Evolutionary conservation across 2,329 filamentous ascomycete genomes (phyloP), one percentile per base, ranked within the genome.

Genomic region (Colletotrichum neosansevieriae): DNA sequence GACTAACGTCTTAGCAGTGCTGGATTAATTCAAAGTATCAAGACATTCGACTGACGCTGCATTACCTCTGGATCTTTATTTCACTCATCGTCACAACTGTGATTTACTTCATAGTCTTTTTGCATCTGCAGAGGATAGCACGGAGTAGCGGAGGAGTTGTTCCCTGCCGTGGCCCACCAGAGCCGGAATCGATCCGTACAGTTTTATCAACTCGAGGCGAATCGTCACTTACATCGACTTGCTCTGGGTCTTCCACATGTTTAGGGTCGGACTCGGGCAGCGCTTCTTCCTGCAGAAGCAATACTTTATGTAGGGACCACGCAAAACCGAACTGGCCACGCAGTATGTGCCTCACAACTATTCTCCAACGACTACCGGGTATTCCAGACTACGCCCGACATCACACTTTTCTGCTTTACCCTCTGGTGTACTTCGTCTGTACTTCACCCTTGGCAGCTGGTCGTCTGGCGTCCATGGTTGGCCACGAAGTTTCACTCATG

Each of bases 391-490:
- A 75, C 1, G 74, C 76, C 2, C 80, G 79, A 67, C 83, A 86
- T 68, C 83, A 83, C 5, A 82, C 87, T 9, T 88, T 92, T 70
- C 87, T 91, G 34, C 82, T 91, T 7, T 93, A 93, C 69, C 91
- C 91, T 0, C 74, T 90, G 71, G 89, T 92, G 70, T 92, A 92
- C 75, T 83, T 91, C 6, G 72, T 91, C n/a, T 91, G 90, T 74
- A 92, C 90, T 0, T 82, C 89, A 0, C 91, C 91, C 0, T 81
- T 93, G 0, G 89, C 89, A 4, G 82, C 87, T 0, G 88, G 89
- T 13, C 86, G 90, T 67, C 89, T 92, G 73, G 85, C 85, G 15
- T 84, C 84, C 19, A 90, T 92, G 85, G 83, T 86, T 0, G 85
- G 86, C 1, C 77, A 80, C 10, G 57, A 79, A 0, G 81, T 89